These are phyloP conservation scores for Neurospora sp. DNA, from an alignment of 495 filamentous ascomycete species.

Conservation along the genomic window DNA sequence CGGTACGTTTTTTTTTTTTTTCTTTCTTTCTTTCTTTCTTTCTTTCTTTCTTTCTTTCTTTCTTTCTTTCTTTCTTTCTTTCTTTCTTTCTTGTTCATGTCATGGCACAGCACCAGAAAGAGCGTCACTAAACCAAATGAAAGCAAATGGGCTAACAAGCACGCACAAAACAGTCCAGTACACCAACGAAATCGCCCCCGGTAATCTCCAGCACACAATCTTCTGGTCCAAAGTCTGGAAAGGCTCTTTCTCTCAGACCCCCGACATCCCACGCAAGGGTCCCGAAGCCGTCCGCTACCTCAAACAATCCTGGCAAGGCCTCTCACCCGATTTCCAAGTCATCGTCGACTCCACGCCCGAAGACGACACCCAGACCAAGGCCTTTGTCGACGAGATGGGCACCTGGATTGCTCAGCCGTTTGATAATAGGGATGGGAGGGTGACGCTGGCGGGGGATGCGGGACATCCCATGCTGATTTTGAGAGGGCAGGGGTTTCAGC, in stretches of 20 bases:
- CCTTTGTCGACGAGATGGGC: constrained; percentile 23
- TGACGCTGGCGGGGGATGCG: constrained; percentile 48
- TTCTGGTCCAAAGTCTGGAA: constrained; percentile 28
- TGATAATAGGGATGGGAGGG: constrained; percentile 37
- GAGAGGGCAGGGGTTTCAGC: constrained; percentile 1
- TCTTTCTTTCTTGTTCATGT: background rate
- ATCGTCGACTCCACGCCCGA: constrained; percentile 34
- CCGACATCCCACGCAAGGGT: background rate
- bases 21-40: too few species aligned
- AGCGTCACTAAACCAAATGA: too few species aligned
- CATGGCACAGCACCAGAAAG: too few species aligned
- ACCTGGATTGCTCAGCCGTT: constrained; percentile 28
- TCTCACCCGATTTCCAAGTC: constrained; percentile 31
- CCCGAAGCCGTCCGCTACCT: constrained; percentile 25
- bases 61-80: background rate
- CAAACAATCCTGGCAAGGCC: constrained; percentile 25
- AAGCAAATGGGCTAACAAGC: background rate
- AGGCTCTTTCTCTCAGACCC: constrained; percentile 8
- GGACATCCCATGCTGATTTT: constrained; percentile 46
- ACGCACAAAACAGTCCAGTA: constrained; percentile 4
- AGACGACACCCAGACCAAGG: constrained; percentile 6
- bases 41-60: too few species aligned
- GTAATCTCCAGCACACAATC: constrained; percentile 7
- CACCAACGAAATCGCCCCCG: constrained; percentile 4
- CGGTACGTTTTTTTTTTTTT: constrained; percentile 8